Conservation (phyloP, 257 asterid genomes). For the Verbena officinalis region DNA sequence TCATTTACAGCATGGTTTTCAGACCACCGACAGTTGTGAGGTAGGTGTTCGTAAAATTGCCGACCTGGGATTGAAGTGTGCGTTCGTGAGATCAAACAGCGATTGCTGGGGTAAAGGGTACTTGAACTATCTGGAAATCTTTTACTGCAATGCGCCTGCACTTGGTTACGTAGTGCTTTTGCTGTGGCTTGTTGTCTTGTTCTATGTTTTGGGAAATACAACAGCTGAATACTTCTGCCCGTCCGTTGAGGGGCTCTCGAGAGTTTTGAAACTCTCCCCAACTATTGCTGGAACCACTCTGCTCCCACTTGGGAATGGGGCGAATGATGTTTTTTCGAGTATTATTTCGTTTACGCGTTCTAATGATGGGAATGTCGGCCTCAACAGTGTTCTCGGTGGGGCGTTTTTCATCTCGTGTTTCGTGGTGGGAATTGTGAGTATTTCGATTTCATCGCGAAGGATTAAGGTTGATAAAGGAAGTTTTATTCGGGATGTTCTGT, state of each 20-base stretch:
- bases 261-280: conserved; percentile 64
- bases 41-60: conserved; percentile 25
- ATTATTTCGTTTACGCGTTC: conserved; percentile 59
- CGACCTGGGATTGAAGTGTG: conserved; percentile 48
- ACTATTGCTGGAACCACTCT: conserved; percentile 82
- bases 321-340: conserved; percentile 73
- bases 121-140: conserved; percentile 60
- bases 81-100: conserved; percentile 38
- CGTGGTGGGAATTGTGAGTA: conserved; percentile 68
- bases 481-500: conserved; percentile 71
- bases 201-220: conserved; percentile 70
- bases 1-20: neutral
- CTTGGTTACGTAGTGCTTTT: conserved; percentile 49
- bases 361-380: conserved; percentile 62
- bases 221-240: conserved; percentile 76
- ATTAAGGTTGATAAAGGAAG: conserved; percentile 47
- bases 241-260: conserved; percentile 56
- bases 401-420: conserved; percentile 73
- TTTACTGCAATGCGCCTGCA: conserved; percentile 52
- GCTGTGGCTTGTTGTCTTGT: conserved; percentile 57
- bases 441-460: conserved; percentile 41
- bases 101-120: conserved; percentile 55
- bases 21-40: conserved; percentile 31
- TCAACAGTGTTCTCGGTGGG: conserved; percentile 77
- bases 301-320: conserved; percentile 88